Conservation (phyloP, 306 rosid genomes). For the Pueraria montana region DNA sequence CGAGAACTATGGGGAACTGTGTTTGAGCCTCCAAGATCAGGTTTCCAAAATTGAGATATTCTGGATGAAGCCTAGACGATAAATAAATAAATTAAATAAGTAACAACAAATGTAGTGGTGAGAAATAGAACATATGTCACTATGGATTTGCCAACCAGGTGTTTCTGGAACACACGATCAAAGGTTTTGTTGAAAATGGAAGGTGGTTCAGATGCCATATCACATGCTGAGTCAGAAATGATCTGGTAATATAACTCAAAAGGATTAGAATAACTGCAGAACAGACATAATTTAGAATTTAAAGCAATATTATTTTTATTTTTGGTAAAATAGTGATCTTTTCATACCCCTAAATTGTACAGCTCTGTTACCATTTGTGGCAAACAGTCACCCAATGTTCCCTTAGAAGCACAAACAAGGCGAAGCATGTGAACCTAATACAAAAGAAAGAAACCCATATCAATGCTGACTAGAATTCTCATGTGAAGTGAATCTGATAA, state of each 20-base stretch:
- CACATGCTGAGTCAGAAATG: constrained; percentile 78
- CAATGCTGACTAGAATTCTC: constrained; percentile 27
- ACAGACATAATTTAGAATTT: constrained; percentile 42
- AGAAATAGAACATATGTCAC: constrained; percentile 31
- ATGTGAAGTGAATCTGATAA: constrained; percentile 30
- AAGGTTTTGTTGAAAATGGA: constrained; percentile 71
- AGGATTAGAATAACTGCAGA: constrained; percentile 54
- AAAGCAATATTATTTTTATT: background rate
- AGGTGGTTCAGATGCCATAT: constrained; percentile 78
- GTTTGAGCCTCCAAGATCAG: constrained; percentile 73
- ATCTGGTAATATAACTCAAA: constrained; percentile 62
- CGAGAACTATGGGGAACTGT: constrained; percentile 77
- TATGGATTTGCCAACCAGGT: constrained; percentile 61
- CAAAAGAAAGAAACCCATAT: constrained; percentile 44
- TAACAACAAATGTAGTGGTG: constrained; percentile 19
- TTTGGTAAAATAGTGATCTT: constrained; percentile 23
- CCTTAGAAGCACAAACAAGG: constrained; percentile 78
- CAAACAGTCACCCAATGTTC: constrained; percentile 69
- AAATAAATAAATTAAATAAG: constrained; percentile 24
- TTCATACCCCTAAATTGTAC: constrained; percentile 76
- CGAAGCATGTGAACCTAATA: constrained; percentile 89
- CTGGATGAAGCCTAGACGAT: constrained; percentile 72
- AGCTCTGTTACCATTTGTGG: constrained; percentile 80
- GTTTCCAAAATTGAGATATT: constrained; percentile 82
- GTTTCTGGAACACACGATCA: constrained; percentile 67